Conservation (phyloP, 495 filamentous ascomycete species). For the Cercophora sp. region DNA sequence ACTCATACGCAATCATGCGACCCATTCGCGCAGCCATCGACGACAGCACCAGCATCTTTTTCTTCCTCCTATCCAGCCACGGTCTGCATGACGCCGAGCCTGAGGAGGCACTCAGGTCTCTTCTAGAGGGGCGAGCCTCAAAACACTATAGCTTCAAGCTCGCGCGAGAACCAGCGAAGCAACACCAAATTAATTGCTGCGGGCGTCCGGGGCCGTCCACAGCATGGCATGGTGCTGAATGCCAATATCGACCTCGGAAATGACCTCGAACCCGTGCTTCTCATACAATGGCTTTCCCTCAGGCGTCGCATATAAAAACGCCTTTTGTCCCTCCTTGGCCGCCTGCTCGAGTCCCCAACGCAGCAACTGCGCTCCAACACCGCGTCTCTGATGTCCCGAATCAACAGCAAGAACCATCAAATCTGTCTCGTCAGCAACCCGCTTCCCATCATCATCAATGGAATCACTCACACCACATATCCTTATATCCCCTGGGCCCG, state of each 20-base stretch:
- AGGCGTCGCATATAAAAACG: constrained; percentile 17
- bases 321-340: constrained; percentile 11
- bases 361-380: constrained; percentile 24
- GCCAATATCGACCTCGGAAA: background rate
- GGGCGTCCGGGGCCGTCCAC: constrained; percentile 9
- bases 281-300: constrained; percentile 18
- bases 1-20: background rate
- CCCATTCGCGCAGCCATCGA: too few relatives aligned
- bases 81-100: too few relatives aligned
- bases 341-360: constrained; percentile 17
- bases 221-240: constrained; percentile 16
- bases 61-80: too few relatives aligned
- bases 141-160: too few relatives aligned
- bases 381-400: constrained; percentile 20
- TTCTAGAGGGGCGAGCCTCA: background rate
- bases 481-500: constrained; percentile 13
- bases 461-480: constrained; percentile 25
- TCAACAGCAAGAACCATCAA: constrained; percentile 19
- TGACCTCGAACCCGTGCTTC: constrained; percentile 14
- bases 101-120: too few relatives aligned
- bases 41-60: too few relatives aligned
- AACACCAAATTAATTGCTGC: too few relatives aligned
- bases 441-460: background rate
- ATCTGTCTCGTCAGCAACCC: constrained; percentile 13
- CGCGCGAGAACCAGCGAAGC: too few relatives aligned